phyloP scores from a whole-genome alignment of 2,329 filamentous ascomycete genomes.

The Mycocentrospora acerina region DNA sequence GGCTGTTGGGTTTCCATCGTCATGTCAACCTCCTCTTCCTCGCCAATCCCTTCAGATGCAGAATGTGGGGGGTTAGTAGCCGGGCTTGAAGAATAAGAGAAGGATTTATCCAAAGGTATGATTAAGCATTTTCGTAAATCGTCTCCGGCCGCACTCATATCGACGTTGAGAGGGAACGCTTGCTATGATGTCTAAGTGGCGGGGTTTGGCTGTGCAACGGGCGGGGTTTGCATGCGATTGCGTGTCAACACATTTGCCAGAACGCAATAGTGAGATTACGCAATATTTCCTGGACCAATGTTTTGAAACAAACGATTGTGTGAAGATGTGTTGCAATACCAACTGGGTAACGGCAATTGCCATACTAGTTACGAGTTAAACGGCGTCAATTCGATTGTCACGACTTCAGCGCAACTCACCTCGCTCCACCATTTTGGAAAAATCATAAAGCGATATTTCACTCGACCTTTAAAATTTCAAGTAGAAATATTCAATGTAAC shows the following conservation, averaged over 20 bases:
- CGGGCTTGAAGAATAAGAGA: slow-evolving; percentile 18
- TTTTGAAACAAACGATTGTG: no score
- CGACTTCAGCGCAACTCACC: no score
- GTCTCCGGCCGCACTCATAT: slow-evolving; percentile 14
- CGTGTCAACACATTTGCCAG: slow-evolving; percentile 21
- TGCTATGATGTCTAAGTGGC: slow-evolving; percentile 4
- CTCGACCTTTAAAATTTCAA: no score
- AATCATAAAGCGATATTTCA: no score
- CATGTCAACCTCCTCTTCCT: not conserved
- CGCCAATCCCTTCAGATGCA: not conserved
- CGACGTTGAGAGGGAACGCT: slow-evolving; percentile 3
- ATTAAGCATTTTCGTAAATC: slow-evolving; percentile 24
- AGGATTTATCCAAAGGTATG: slow-evolving; percentile 6
- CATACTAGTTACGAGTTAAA: no score
- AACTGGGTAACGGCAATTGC: no score
- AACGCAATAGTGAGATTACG: no score
- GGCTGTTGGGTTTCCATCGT: slow-evolving; percentile 14
- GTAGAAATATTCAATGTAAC: no score
- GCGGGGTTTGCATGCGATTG: slow-evolving; percentile 23
- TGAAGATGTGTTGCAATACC: no score
- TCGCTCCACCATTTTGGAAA: no score
- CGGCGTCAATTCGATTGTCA: no score
- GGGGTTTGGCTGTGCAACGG: slow-evolving; percentile 4
- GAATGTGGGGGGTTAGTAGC: not conserved
- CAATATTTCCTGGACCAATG: no score